Evolutionary conservation across 352 stramenopile species (phyloP).

Genomic region (Globisporangium emineosum): DNA sequence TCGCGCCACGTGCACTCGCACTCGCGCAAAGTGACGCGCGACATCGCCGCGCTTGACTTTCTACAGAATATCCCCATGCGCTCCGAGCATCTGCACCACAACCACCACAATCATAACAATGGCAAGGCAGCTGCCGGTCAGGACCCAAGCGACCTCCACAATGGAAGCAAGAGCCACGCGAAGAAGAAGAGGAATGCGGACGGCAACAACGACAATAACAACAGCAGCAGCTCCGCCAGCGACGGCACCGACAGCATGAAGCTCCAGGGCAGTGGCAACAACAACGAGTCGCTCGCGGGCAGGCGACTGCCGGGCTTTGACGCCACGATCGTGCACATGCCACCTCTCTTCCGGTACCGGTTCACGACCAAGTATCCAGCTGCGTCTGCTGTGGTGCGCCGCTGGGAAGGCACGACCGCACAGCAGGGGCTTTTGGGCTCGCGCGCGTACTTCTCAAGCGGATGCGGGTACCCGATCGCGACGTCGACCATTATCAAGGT

Average conservation of each 20-base stretch:
- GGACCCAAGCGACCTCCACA: neutral
- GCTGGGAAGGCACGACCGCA: slow-evolving; percentile 63
- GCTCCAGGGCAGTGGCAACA: neutral
- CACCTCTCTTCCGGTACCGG: slow-evolving; percentile 66
- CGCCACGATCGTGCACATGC: slow-evolving; percentile 61
- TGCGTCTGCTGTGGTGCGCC: slow-evolving; percentile 70
- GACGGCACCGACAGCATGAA: slow-evolving; percentile 2
- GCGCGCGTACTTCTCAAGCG: slow-evolving; percentile 79
- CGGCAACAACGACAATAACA: neutral
- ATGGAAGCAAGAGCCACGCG: neutral
- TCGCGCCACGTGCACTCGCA: slow-evolving; percentile 31
- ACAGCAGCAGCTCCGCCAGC: slow-evolving; percentile 6
- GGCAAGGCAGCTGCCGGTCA: neutral
- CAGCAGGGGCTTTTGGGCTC: slow-evolving; percentile 69
- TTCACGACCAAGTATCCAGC: slow-evolving; percentile 78
- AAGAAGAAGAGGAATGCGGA: neutral
- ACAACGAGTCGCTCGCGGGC: slow-evolving; percentile 49
- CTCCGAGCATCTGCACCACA: slow-evolving; percentile 33
- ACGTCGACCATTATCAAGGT: slow-evolving; percentile 82
- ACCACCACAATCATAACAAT: neutral
- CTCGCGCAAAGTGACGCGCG: slow-evolving; percentile 75
- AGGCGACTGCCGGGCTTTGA: slow-evolving; percentile 65
- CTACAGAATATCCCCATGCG: slow-evolving; percentile 87
- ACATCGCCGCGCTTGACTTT: slow-evolving; percentile 88
- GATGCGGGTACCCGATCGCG: slow-evolving; percentile 79